Percentiles rank a stretch among this genome's conserved stretches.
These are phyloP conservation scores for Articulospora tetracladia DNA, from an alignment of 495 filamentous ascomycete species.

Conservation along the genomic window DNA sequence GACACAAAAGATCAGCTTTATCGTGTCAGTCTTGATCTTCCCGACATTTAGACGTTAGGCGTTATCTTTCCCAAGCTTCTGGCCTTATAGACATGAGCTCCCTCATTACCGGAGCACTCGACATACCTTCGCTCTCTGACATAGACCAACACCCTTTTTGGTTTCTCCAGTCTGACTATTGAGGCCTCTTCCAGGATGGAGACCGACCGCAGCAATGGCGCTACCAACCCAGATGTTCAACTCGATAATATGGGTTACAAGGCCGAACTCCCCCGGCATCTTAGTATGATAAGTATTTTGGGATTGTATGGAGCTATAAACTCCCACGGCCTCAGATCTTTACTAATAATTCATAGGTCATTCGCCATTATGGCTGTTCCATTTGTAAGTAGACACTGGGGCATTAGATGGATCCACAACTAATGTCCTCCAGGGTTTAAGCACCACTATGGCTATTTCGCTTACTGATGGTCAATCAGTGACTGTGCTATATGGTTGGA, in stretches of 20 bases:
- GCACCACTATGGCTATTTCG: constrained; percentile 62
- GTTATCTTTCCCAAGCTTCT: constrained; percentile 8
- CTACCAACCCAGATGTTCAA: constrained; percentile 39
- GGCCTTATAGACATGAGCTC: neutral
- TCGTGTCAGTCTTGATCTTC: neutral
- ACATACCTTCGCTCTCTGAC: too few species aligned
- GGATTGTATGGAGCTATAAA: constrained; percentile 42
- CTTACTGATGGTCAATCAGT: constrained; percentile 60
- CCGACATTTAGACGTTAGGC: constrained; percentile 17
- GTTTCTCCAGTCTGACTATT: too few species aligned
- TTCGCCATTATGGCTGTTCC: constrained; percentile 34
- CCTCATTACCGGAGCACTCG: neutral
- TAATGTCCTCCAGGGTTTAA: constrained; percentile 29
- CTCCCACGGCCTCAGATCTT: neutral
- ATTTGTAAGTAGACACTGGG: constrained; percentile 18
- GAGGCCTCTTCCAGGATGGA: neutral
- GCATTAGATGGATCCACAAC: neutral
- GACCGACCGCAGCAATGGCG: constrained; percentile 4
- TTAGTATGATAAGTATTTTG: constrained; percentile 64
- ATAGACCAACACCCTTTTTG: too few species aligned
- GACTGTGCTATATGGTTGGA: constrained; percentile 41
- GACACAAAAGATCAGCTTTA: constrained; percentile 11
- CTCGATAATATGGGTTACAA: constrained; percentile 64
- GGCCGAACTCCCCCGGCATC: constrained; percentile 56
- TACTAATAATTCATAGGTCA: constrained; percentile 18